Base-by-base conservation (phyloP, 164 flowering plant genomes). In the Echeveria elegans region DNA sequence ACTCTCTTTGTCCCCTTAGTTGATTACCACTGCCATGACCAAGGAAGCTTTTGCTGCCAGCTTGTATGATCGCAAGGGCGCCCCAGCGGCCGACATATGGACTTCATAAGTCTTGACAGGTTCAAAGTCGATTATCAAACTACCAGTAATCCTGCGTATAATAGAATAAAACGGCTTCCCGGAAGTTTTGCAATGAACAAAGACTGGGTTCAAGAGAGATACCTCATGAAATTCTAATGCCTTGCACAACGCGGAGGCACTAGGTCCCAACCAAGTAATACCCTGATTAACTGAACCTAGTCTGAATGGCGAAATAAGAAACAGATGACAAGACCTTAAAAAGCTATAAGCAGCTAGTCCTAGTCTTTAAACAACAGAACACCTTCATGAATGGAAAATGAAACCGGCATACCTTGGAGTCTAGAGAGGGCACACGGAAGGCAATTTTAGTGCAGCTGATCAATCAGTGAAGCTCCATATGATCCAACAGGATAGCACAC, bases 61-160 rank as follows among this genome's bases (percentile, higher is more conserved):
- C 79, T 90, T 90, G 76, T 90, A 88, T 1, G 96, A 90, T 53
- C 86, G 96, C 65, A 90, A 74, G 68, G 96, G n/a, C n/a, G n/a
- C 96, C 11, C 96, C 94, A 28, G 96, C 96, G 34, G 96, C 94
- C 65, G 92, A 88, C 90, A 86, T 88, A 47, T 94, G 94, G 36
- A 83, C 90, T 75, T 90, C 96, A 70, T 76, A 82, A 38, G 94
- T 92, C 74, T 83, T 88, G 30, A 88, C 96, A 0, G 96, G 94
- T 68, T 90, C 96, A 64, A 90, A 88, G 73, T 90, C 96, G 50
- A 90, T 76, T 59, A 90, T 81, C 68, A 88, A 75, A 69, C 94
- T 82, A 40, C 86, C 88, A 0, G 88, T 88, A 0, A 90, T 94
- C 36, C 92, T 78, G 43, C 88, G 96, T 53, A 81, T 71, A 62